Base-by-base conservation (phyloP, 139 green algal genomes). In the Chlamydomonas schloesseri region DNA sequence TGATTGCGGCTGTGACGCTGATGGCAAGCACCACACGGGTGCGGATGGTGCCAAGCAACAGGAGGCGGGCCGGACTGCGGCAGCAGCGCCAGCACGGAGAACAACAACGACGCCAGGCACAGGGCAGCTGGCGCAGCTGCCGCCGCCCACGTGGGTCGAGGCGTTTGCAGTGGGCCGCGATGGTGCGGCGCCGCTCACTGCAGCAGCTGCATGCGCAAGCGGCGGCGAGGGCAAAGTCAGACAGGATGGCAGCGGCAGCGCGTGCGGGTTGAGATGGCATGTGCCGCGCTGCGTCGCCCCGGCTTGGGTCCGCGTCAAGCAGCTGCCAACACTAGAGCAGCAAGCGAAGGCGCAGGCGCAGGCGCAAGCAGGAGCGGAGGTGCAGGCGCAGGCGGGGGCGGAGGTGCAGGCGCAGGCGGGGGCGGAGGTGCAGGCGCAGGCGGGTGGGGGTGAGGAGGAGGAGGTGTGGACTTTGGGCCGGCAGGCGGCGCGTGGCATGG, bases 401-500 rank as follows among this genome's bases (percentile, higher is more conserved):
- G 34, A 13, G 21, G 58, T 10, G 58, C 9, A 3, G 3, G 34
- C 33, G 69, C 3, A 5, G 11, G 28, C 10, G 20, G 34, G 14
- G 69, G 3, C 69, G 20, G 33, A 26, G 34, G 14, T 29, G 11
- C n/a, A n/a, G 34, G 33, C 4, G 69, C 3, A 13, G 33, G 33
- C 21, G 69, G 20, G 8, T 33, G 69, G 9, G 69, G 34, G 5
- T 13, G 26, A 33, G 62, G 26, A 33, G 11, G 62, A 31, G 29
- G 64, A 79, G 73, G 73, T 14, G 5, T 74, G 64, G 64, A 46
- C 28, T 3, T 42, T 84, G 65, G 78, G 24, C 1, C 62, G 65
- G 2, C 78, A 84, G 78, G 78, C 78, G 29, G 78, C 62, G 0
- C 78, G 64, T 10, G 78, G 78, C 14, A 84, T 84, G 78, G 78